Base-by-base conservation (phyloP, 176 grass and related monocot genomes). In the Eremochloa ophiuroides region DNA sequence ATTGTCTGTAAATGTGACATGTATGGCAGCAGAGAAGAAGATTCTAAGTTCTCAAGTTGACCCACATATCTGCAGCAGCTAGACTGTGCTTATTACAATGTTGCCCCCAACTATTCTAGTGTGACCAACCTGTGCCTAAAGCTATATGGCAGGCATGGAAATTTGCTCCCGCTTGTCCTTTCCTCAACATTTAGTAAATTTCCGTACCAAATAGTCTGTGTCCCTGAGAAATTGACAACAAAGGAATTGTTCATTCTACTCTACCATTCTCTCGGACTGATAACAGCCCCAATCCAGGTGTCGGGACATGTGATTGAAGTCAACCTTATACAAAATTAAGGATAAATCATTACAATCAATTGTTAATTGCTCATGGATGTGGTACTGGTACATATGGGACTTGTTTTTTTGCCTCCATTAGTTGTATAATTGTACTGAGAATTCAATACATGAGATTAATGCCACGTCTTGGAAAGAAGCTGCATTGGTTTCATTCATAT, bases 1-100 rank as follows among this genome's bases (percentile, higher is more conserved):
- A 77, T 43, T 70, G 6, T 56, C n/a, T 25, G 39, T 71, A 20
- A 65, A 85, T 76, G 74, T 55, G 42, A 59, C 12, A 88, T 66
- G 33, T 38, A 14, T 79, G 5, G n/a, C 0, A 60, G 74, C 25
- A 87, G 66, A 83, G 34, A 51, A 67, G 5, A 85, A 65, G 47
- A 73, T 50, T 25, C 47, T 25, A 61, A 71, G n/a, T 47, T 48
- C 71, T 44, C 29, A 25, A 29, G 29, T 74, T 67, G 76, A 74
- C 22, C 8, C 5, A 27, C 48, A 69, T 73, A 75, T 47, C 17
- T 39, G 53, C 39, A 83, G 68, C 16, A 47, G n/a, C 50, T 77
- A 37, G 69, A 85, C 11, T 63, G 73, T 51, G 76, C 62, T 14
- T 35, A 62, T 73, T 80, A 62, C 7, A 59, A 15, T 50, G 39